Evolutionary conservation across 805 yeast genomes (phyloP), one percentile per base, ranked within the genome.

Genomic region (Sugiyamaella marilandica): DNA sequence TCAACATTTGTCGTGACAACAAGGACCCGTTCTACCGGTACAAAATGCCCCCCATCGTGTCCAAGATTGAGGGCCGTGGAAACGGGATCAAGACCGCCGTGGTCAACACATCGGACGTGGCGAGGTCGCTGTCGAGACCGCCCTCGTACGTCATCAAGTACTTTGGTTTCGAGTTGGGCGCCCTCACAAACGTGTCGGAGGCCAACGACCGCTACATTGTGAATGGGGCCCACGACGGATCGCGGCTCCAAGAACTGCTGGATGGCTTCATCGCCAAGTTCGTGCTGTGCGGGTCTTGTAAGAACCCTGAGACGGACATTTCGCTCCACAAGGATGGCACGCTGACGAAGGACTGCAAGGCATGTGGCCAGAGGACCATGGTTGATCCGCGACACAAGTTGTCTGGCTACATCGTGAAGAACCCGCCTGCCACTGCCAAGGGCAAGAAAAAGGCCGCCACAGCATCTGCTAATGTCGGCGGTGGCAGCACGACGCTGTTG

Each of bases 1-100:
- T 92, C 68, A 92, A 94, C 73, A 92, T 94, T 65, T 85, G 96
- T 72, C 90, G 99, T 78, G 97, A 90, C 67, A 94, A 92, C 77
- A 83, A 86, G 66, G 99, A 94, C 76, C 97, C 97, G 44, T 94
- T 94, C 72, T 94, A 94, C 83, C 96, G 99, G 77, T 94, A 94
- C 74, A 94, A 94, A 77, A 94, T 94, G 99, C 99, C 99, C 68
- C 86, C 95, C 41, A 85, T 94, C 73, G 95, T 87, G 74, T 87
- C 97, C 62, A 94, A 94, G 79, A 88, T 88, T 60, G 98, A 94
- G 76, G 99, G 99, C 72, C 82, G 96, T 70, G 99, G 99, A 76
- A 94, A 94, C 75, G 99, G 99, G 83, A 94, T 94, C 74, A 91
- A 90, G 71, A 94, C 99, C 21, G 95, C 92, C 51, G 84, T 94